Conservation (phyloP, 257 asterid species). For the Dorcoceras hygrometricum region DNA sequence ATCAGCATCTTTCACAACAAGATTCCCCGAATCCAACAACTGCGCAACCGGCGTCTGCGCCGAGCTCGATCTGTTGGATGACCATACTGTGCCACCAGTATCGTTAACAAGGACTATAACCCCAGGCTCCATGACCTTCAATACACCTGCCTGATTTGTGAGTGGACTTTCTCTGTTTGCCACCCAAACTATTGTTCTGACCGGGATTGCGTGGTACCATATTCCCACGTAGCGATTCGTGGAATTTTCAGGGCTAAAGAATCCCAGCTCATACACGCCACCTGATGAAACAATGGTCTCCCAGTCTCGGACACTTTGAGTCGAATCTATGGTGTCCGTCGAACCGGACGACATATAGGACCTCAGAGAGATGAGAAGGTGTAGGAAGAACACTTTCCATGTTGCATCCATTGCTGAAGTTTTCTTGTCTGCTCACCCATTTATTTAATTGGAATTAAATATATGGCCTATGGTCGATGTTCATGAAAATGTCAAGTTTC, state of each 20-base stretch:
- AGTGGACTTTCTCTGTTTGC: slow-evolving; percentile 27
- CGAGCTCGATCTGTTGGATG: slow-evolving; percentile 20
- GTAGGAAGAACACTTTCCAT: neutral
- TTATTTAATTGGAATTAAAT: too few species aligned
- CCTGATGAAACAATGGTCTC: slow-evolving; percentile 32
- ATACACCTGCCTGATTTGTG: slow-evolving; percentile 9
- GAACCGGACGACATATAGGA: neutral
- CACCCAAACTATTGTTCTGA: neutral
- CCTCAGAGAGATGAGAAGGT: neutral
- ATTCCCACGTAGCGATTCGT: slow-evolving; percentile 28
- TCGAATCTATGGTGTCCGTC: slow-evolving; percentile 14
- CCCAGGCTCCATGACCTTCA: slow-evolving; percentile 22
- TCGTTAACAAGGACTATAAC: slow-evolving; percentile 25
- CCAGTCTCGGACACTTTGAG: slow-evolving; percentile 21
- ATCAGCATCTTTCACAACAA: slow-evolving; percentile 31
- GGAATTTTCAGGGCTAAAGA: slow-evolving; percentile 11
- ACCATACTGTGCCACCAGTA: slow-evolving; percentile 27
- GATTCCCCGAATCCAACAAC: slow-evolving; percentile 34
- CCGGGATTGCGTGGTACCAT: slow-evolving; percentile 29
- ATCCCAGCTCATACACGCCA: slow-evolving; percentile 34
- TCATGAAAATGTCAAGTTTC: too few species aligned
- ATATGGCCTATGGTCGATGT: too few species aligned
- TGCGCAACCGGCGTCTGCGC: slow-evolving; percentile 24
- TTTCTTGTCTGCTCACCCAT: too few species aligned
- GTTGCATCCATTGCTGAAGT: neutral